These are phyloP conservation scores for Coniella vitis DNA, from an alignment of 2,329 filamentous ascomycete species.

Conservation along the genomic window DNA sequence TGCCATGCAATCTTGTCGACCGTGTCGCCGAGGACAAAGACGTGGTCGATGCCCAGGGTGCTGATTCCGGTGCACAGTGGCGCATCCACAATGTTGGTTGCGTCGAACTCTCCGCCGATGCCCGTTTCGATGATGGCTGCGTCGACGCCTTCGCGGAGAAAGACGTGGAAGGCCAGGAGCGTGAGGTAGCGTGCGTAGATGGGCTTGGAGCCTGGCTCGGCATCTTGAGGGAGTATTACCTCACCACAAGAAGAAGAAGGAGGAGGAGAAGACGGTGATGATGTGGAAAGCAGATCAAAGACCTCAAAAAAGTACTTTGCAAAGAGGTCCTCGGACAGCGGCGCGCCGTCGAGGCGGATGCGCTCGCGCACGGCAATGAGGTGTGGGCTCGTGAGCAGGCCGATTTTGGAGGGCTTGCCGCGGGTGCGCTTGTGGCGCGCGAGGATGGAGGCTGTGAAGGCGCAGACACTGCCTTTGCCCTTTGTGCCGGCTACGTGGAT, in stretches of 20 bases:
- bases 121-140: constrained; percentile 60
- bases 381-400: constrained; percentile 64
- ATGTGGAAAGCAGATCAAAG: constrained; percentile 54
- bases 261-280: too few species aligned
- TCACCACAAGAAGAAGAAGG: constrained; percentile 7
- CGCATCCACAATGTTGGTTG: constrained; percentile 57
- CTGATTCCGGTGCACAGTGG: constrained; percentile 56
- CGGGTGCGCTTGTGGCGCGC: constrained; percentile 36
- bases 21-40: constrained; percentile 54
- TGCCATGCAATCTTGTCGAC: constrained; percentile 66
- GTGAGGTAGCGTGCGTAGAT: constrained; percentile 54
- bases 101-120: constrained; percentile 61
- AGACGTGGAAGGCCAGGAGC: constrained; percentile 61
- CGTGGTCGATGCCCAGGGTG: constrained; percentile 64
- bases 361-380: constrained; percentile 61
- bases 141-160: constrained; percentile 55
- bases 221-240: constrained; percentile 26
- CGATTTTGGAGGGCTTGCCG: constrained; percentile 38
- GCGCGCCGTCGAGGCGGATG: constrained; percentile 53
- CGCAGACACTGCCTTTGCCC: constrained; percentile 68
- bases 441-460: constrained; percentile 59
- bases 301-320: constrained; percentile 62
- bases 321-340: constrained; percentile 53
- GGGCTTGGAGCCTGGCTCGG: constrained; percentile 34
- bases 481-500: constrained; percentile 71